Evolutionary conservation across 2,329 filamentous ascomycete species (phyloP).

Genomic region (Cercospora zeina): DNA sequence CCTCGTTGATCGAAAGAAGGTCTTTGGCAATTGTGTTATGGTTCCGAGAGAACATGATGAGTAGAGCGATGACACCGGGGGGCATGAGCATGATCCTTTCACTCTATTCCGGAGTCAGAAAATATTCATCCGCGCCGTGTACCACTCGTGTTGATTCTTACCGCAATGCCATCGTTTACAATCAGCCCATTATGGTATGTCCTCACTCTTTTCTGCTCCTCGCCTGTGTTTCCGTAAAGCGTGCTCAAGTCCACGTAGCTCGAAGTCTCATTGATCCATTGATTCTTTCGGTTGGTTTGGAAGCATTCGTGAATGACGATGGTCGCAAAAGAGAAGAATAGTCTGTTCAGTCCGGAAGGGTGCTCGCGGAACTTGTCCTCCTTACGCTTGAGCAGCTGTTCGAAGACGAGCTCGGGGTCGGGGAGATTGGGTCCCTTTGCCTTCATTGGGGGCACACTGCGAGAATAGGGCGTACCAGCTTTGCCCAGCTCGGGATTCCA

Average conservation of each 20-base stretch:
- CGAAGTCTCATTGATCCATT: conserved; percentile 51
- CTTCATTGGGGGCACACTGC: conserved; percentile 50
- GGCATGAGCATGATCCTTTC: conserved; percentile 54
- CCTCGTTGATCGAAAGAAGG: conserved; percentile 48
- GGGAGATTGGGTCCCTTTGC: conserved; percentile 54
- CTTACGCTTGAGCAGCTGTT: conserved; percentile 48
- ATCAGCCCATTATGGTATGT: conserved; percentile 49
- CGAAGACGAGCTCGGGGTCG: conserved; percentile 52
- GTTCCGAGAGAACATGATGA: conserved; percentile 50
- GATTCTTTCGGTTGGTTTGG: conserved; percentile 45
- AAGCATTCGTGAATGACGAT: conserved; percentile 54
- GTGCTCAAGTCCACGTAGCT: conserved; percentile 53
- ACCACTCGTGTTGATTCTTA: background rate
- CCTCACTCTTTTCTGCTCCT: conserved; percentile 47
- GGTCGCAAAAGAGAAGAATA: conserved; percentile 53
- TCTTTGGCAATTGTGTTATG: conserved; percentile 49
- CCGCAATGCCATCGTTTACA: conserved; percentile 48
- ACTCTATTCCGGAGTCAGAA: conserved; percentile 24
- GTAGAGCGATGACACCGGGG: conserved; percentile 47
- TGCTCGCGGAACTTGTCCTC: conserved; percentile 46
- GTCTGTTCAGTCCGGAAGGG: conserved; percentile 48
- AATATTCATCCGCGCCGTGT: background rate
- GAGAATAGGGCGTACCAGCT: conserved; percentile 51
- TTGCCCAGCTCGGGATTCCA: conserved; percentile 53
- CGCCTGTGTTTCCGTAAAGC: conserved; percentile 49